These are phyloP conservation scores for Solanum chiquidenum DNA, from an alignment of 257 asterid genomes.

Conservation along the genomic window DNA sequence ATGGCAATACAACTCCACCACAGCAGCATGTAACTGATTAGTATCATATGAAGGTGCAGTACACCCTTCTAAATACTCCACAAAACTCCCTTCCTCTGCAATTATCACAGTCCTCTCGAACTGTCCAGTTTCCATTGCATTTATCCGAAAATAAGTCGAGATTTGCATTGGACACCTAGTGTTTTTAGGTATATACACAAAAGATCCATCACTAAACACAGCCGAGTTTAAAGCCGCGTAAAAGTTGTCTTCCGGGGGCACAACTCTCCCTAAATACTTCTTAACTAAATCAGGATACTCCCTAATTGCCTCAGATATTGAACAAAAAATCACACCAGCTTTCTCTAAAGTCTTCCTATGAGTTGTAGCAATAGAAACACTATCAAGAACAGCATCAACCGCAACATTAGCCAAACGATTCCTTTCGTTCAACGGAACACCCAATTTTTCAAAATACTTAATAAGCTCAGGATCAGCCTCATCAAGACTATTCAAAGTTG, in stretches of 20 bases:
- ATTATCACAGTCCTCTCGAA: constrained; percentile 92
- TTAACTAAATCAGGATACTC: constrained; percentile 70
- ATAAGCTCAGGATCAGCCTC: constrained; percentile 88
- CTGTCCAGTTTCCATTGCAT: constrained; percentile 96
- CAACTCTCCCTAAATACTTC: constrained; percentile 77
- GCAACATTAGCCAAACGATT: constrained; percentile 92
- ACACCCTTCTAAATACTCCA: constrained; percentile 94
- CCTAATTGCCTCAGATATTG: constrained; percentile 82
- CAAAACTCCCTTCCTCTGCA: constrained; percentile 86
- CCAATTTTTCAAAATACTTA: constrained; percentile 74
- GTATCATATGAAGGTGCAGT: constrained; percentile 94
- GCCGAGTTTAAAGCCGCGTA: constrained; percentile 85
- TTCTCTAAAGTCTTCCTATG: constrained; percentile 76
- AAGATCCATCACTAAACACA: constrained; percentile 94
- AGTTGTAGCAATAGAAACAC: constrained; percentile 88
- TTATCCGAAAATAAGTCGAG: constrained; percentile 86
- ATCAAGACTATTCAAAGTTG: constrained; percentile 71
- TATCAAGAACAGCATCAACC: constrained; percentile 89
- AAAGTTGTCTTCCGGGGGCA: constrained; percentile 81
- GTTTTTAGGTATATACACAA: constrained; percentile 79
- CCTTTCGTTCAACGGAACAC: constrained; percentile 76
- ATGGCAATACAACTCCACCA: constrained; percentile 79
- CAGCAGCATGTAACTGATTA: constrained; percentile 89
- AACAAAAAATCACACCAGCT: constrained; percentile 90
- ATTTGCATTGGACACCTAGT: constrained; percentile 92